phyloP scores from a whole-genome alignment of 1,284 basidiomycete species.

The Exsudoporus floridanus region DNA sequence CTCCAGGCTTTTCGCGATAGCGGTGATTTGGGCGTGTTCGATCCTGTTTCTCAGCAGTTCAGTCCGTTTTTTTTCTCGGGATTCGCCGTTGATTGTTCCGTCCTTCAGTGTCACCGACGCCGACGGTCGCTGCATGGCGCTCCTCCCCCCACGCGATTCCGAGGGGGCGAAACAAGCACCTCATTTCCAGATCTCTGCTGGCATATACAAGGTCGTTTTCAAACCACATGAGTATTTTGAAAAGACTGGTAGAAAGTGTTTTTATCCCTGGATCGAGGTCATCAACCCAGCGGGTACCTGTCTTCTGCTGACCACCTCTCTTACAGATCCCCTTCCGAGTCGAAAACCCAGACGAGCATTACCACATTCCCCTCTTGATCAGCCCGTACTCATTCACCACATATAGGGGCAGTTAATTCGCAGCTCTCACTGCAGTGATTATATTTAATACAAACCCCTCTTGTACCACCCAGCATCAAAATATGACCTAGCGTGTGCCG shows the following conservation, averaged over 20 bases:
- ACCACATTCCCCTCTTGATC: conserved; percentile 89
- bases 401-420: conserved; percentile 75
- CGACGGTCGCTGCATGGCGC: conserved; percentile 78
- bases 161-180: conserved; percentile 45
- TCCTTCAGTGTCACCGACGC: conserved; percentile 65
- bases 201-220: conserved; percentile 84
- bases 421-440: background rate
- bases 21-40: conserved; percentile 43
- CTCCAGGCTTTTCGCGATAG: conserved; percentile 49
- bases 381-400: conserved; percentile 93
- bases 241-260: conserved; percentile 57
- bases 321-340: conserved; percentile 75
- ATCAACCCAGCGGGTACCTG: conserved; percentile 7
- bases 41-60: conserved; percentile 62
- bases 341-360: conserved; percentile 71
- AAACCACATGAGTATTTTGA: conserved; percentile 83
- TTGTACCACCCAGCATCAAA: conserved; percentile 4
- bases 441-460: conserved; percentile 1
- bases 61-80: conserved; percentile 2
- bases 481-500: background rate
- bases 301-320: conserved; percentile 9
- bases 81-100: background rate
- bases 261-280: conserved; percentile 90
- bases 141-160: conserved; percentile 54
- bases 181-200: conserved; percentile 44